Evolutionary conservation across 2,329 filamentous ascomycete genomes (phyloP).

Genomic region (Zymoseptoria brevis): DNA sequence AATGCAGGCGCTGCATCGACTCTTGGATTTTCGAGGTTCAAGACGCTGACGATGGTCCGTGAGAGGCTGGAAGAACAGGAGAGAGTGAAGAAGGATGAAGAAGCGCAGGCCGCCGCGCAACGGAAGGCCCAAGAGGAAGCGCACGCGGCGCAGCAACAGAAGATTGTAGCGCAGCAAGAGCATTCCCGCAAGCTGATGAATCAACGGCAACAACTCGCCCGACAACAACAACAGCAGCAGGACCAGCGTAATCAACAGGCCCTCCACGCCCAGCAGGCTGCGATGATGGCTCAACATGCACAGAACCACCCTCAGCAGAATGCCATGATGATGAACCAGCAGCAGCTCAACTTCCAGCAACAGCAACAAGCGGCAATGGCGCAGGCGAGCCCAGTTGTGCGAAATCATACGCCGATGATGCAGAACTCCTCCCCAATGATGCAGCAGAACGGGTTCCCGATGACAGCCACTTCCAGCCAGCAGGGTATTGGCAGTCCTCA

Average conservation of each 20-base stretch:
- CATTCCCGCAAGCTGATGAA: slow-evolving; percentile 44
- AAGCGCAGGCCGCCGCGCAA: slow-evolving; percentile 42
- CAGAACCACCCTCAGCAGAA: slow-evolving; percentile 33
- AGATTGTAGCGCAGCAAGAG: slow-evolving; percentile 41
- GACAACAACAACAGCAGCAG: slow-evolving; percentile 14
- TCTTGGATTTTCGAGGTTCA: slow-evolving; percentile 88
- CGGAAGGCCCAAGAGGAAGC: slow-evolving; percentile 33
- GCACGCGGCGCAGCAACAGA: slow-evolving; percentile 39
- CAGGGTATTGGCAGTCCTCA: slow-evolving; percentile 54
- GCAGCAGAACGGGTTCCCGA: slow-evolving; percentile 36
- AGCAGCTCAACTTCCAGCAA: slow-evolving; percentile 41
- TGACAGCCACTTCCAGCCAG: slow-evolving; percentile 58
- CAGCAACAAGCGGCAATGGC: slow-evolving; percentile 33
- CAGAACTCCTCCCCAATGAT: slow-evolving; percentile 38
- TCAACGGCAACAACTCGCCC: slow-evolving; percentile 18
- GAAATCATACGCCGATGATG: slow-evolving; percentile 41
- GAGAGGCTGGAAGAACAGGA: slow-evolving; percentile 52
- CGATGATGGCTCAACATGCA: slow-evolving; percentile 23
- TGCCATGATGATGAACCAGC: slow-evolving; percentile 28
- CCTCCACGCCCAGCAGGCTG: slow-evolving; percentile 16
- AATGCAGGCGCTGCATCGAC: slow-evolving; percentile 57
- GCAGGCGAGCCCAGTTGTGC: slow-evolving; percentile 56
- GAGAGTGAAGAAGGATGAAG: slow-evolving; percentile 50
- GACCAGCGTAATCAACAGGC: slow-evolving; percentile 26
- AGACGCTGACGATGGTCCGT: slow-evolving; percentile 71